These are phyloP conservation scores for Lactarius quietus DNA, from an alignment of 768 basidiomycete species.

Conservation along the genomic window DNA sequence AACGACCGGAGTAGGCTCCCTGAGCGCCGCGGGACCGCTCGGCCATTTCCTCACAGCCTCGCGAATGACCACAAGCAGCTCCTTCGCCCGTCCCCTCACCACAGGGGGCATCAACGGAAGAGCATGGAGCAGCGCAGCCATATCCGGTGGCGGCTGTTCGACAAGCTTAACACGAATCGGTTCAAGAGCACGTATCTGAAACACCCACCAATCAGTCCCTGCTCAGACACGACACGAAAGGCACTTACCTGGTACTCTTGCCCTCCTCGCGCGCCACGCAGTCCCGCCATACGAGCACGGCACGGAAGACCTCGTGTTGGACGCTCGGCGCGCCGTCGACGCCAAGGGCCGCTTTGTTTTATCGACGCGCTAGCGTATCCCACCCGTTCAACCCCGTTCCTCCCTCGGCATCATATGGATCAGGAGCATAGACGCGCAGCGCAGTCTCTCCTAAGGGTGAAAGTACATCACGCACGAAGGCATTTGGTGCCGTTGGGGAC, in stretches of 20 bases:
- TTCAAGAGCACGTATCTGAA: too few relatives aligned
- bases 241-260: too few relatives aligned
- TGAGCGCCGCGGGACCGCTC: slow-evolving; percentile 2
- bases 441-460: slow-evolving; percentile 73
- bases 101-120: slow-evolving; percentile 63
- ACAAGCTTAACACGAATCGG: too few relatives aligned
- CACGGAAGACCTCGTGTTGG: too few relatives aligned
- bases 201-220: too few relatives aligned
- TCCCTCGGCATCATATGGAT: slow-evolving; percentile 60
- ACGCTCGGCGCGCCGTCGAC: too few relatives aligned
- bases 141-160: slow-evolving; percentile 63
- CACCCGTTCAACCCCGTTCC: slow-evolving; percentile 68
- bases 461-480: slow-evolving; percentile 59
- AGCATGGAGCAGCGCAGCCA: slow-evolving; percentile 55
- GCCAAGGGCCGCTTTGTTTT: too few relatives aligned
- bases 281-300: too few relatives aligned
- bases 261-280: too few relatives aligned
- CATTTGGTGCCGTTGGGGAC: slow-evolving; percentile 27
- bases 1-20: neutral
- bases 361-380: too few relatives aligned
- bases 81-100: slow-evolving; percentile 56
- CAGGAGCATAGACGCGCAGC: slow-evolving; percentile 63
- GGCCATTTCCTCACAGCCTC: slow-evolving; percentile 40
- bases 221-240: too few relatives aligned
- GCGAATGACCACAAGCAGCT: slow-evolving; percentile 61